These are phyloP conservation scores for Chlorencoelia australis DNA, from an alignment of 2,329 filamentous ascomycete species.

Conservation along the genomic window DNA sequence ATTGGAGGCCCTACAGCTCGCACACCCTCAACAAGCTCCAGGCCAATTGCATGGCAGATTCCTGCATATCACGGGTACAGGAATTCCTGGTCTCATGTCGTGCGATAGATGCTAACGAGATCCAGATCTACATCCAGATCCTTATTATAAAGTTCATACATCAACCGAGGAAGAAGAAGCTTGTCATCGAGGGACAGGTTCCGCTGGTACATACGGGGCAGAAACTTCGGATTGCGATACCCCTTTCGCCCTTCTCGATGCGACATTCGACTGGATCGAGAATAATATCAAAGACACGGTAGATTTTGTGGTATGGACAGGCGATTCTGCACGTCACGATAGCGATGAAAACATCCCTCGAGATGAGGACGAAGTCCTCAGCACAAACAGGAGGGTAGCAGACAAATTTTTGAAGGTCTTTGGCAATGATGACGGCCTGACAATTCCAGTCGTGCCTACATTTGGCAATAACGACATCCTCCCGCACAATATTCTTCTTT, in stretches of 20 bases:
- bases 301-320: slow-evolving; percentile 90
- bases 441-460: slow-evolving; percentile 76
- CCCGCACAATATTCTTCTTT: slow-evolving; percentile 85
- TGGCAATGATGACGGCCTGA: slow-evolving; percentile 44
- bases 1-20: slow-evolving; percentile 20
- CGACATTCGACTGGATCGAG: slow-evolving; percentile 82
- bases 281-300: slow-evolving; percentile 66
- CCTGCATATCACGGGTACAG: slow-evolving; percentile 76
- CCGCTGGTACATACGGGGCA: slow-evolving; percentile 72
- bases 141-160: slow-evolving; percentile 71
- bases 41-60: slow-evolving; percentile 57
- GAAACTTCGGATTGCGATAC: slow-evolving; percentile 85
- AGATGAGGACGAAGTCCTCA: slow-evolving; percentile 62
- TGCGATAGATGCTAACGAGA: slow-evolving; percentile 19
- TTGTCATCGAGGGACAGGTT: slow-evolving; percentile 71
- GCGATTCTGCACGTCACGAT: slow-evolving; percentile 74
- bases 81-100: slow-evolving; percentile 1
- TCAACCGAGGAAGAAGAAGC: slow-evolving; percentile 57
- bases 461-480: slow-evolving; percentile 97
- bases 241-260: slow-evolving; percentile 69
- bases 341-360: slow-evolving; percentile 75
- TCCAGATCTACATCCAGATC: slow-evolving; percentile 84
- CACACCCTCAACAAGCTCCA: slow-evolving; percentile 13
- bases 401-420: slow-evolving; percentile 71
- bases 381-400: slow-evolving; percentile 66